Conservation (phyloP, 2,329 filamentous ascomycete species). For the Pochonia chlamydosporia region DNA sequence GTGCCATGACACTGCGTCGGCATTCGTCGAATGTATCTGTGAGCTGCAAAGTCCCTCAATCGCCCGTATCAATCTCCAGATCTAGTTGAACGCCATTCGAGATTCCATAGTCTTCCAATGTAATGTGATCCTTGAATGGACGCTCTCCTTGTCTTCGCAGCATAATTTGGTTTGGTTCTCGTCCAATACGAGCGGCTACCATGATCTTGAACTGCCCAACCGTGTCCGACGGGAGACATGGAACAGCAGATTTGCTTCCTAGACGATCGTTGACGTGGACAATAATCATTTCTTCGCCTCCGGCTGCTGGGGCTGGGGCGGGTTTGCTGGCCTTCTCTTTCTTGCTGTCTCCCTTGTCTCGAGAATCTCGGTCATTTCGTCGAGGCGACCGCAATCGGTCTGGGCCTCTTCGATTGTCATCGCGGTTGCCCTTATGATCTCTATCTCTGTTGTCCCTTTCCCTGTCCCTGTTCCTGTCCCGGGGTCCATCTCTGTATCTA, state of each 20-base stretch:
- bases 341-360: slow-evolving; percentile 27
- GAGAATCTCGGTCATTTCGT: slow-evolving; percentile 21
- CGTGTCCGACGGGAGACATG: slow-evolving; percentile 78
- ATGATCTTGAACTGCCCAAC: slow-evolving; percentile 86
- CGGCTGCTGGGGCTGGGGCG: slow-evolving; percentile 19
- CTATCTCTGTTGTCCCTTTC: slow-evolving; percentile 22
- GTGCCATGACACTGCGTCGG: too few species aligned
- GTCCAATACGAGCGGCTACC: slow-evolving; percentile 82
- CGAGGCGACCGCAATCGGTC: slow-evolving; percentile 14
- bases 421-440: slow-evolving; percentile 23
- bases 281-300: slow-evolving; percentile 77
- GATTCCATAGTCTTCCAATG: slow-evolving; percentile 87
- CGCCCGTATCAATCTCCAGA: slow-evolving; percentile 56
- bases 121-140: slow-evolving; percentile 88
- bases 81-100: slow-evolving; percentile 76
- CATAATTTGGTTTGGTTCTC: slow-evolving; percentile 86
- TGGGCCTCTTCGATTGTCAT: neutral
- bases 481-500: slow-evolving; percentile 17
- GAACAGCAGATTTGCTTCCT: slow-evolving; percentile 91
- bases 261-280: slow-evolving; percentile 93
- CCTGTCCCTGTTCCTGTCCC: slow-evolving; percentile 20
- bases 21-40: neutral
- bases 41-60: slow-evolving; percentile 30
- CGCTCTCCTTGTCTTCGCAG: slow-evolving; percentile 86
- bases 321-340: slow-evolving; percentile 29